Evolutionary conservation across 108 stramenopile genomes (phyloP).

Genomic region (Aureococcus anophagefferens): DNA sequence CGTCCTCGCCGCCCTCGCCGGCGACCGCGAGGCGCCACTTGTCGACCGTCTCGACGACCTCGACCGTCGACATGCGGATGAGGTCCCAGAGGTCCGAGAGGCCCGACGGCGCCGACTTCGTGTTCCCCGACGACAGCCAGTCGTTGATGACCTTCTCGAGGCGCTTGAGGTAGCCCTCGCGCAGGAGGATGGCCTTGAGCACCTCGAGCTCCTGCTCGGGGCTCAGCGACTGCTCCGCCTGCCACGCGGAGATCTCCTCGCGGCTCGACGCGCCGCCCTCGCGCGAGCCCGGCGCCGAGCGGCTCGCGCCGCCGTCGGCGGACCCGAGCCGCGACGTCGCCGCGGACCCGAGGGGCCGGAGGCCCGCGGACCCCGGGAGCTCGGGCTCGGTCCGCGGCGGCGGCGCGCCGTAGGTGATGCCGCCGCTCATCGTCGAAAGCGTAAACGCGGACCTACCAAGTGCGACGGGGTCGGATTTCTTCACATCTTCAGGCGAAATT

Average conservation of each 20-base stretch:
- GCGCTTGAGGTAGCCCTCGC: conserved; percentile 20
- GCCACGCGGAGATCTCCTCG: too few species aligned
- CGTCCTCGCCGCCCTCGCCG: too few species aligned
- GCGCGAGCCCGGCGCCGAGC: too few species aligned
- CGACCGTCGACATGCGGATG: conserved; percentile 17
- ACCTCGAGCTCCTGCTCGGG: conserved; percentile 16
- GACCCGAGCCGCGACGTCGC: too few species aligned
- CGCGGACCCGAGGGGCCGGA: too few species aligned
- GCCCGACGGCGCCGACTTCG: background rate
- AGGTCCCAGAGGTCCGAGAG: conserved; percentile 22
- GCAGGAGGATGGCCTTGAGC: conserved; percentile 16
- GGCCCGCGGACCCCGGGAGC: too few species aligned
- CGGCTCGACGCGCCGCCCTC: too few species aligned
- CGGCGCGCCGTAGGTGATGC: background rate
- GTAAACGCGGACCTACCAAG: too few species aligned
- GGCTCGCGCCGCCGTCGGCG: too few species aligned
- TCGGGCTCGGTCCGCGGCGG: background rate
- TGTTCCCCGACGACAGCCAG: background rate
- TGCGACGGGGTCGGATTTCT: too few species aligned
- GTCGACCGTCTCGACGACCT: conserved; percentile 24
- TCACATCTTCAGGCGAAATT: too few species aligned
- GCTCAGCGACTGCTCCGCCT: background rate
- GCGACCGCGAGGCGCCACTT: conserved; percentile 6
- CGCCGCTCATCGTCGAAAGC: conserved; percentile 4
- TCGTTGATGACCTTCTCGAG: background rate